Evolutionary conservation across 164 flowering plant species (phyloP).

Genomic region (Vitis rupestris): DNA sequence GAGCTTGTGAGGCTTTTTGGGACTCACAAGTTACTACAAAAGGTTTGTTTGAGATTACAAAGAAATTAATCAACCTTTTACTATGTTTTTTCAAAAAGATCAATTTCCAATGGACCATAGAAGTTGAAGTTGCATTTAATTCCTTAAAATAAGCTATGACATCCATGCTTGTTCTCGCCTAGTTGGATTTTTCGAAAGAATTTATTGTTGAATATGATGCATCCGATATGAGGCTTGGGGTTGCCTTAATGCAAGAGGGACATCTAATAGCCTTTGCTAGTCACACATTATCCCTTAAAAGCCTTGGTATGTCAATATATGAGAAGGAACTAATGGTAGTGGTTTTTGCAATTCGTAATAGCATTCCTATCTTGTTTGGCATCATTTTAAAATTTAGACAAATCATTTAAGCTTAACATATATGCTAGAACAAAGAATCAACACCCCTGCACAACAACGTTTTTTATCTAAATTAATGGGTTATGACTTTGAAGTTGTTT

Average conservation of each 20-base stretch:
- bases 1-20: background rate
- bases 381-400: too few species aligned
- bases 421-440: too few species aligned
- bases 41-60: background rate
- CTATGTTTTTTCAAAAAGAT: background rate
- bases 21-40: background rate
- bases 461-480: too few species aligned
- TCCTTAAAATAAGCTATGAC: background rate
- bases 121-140: background rate
- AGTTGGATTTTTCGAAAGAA: background rate
- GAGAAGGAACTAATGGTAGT: too few species aligned
- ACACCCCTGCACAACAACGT: too few species aligned
- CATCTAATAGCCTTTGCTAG: too few species aligned
- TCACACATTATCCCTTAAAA: too few species aligned
- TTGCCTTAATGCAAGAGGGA: background rate
- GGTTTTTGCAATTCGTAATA: too few species aligned
- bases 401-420: too few species aligned
- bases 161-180: background rate
- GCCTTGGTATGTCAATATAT: too few species aligned
- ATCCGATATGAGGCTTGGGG: background rate
- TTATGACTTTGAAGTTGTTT: too few species aligned
- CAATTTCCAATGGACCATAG: background rate
- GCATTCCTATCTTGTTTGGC: too few species aligned
- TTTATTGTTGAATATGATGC: constrained; percentile 1
- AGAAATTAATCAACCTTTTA: background rate